phyloP scores from a whole-genome alignment of 2,329 filamentous ascomycete species.

The Rutstroemia sydowiana region DNA sequence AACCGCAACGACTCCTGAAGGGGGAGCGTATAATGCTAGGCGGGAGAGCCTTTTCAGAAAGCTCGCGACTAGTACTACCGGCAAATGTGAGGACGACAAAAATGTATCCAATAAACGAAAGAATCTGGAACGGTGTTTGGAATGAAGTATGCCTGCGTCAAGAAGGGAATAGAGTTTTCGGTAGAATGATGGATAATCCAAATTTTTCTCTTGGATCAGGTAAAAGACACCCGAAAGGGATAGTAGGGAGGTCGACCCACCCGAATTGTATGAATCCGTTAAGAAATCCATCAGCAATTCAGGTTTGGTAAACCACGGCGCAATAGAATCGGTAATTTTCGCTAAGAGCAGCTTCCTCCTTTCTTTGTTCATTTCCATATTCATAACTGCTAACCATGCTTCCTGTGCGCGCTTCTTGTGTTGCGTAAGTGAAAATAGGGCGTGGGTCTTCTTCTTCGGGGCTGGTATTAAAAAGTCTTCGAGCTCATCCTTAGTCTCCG shows the following conservation, averaged over 20 bases:
- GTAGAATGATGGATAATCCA: conserved; percentile 95
- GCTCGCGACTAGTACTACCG: conserved; percentile 82
- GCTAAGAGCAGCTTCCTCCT: conserved; percentile 74
- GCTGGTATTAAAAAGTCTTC: conserved; percentile 59
- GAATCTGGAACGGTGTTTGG: conserved; percentile 87
- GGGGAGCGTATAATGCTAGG: conserved; percentile 79
- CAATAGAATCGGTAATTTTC: conserved; percentile 68
- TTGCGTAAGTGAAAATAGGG: conserved; percentile 55
- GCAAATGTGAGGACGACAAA: conserved; percentile 83
- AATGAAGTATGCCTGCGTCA: conserved; percentile 79
- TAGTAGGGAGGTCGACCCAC: conserved; percentile 79
- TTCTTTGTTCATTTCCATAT: conserved; percentile 55
- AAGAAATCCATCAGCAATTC: conserved; percentile 94
- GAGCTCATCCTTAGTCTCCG: conserved; percentile 57
- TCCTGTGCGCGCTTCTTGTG: conserved; percentile 79
- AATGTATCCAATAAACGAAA: conserved; percentile 90
- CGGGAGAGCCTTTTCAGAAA: conserved; percentile 92
- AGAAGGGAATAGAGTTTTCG: conserved; percentile 87
- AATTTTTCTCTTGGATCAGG: conserved; percentile 84
- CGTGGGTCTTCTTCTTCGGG: conserved; percentile 61
- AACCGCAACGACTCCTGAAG: conserved; percentile 79
- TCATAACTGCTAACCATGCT: conserved; percentile 76
- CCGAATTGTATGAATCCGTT: conserved; percentile 84
- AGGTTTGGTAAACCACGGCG: conserved; percentile 81
- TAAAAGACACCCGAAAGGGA: conserved; percentile 92